Evolutionary conservation across 2,329 filamentous ascomycete species (phyloP).

Genomic region (Metarhizium brunneum): DNA sequence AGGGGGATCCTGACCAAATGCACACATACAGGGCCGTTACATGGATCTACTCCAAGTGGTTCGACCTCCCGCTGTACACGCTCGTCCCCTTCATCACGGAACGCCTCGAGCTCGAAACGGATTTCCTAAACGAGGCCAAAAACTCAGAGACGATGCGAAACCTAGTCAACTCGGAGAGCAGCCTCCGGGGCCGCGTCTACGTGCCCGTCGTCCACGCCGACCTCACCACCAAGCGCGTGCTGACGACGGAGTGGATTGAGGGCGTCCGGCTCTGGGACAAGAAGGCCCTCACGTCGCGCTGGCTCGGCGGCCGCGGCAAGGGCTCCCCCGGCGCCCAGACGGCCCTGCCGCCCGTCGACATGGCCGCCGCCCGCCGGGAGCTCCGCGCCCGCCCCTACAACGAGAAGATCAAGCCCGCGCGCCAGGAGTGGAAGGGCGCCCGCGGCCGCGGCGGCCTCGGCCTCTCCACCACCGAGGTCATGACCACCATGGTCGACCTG

Average conservation of each 20-base stretch:
- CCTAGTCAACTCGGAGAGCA: constrained; percentile 65
- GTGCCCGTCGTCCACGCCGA: constrained; percentile 79
- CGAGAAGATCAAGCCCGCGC: constrained; percentile 67
- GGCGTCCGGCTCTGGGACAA: constrained; percentile 91
- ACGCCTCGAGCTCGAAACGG: constrained; percentile 84
- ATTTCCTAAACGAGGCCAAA: constrained; percentile 84
- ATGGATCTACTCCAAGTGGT: constrained; percentile 74
- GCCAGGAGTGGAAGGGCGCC: constrained; percentile 66
- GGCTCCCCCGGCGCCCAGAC: constrained; percentile 72
- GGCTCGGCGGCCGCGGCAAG: constrained; percentile 67
- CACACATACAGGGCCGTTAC: constrained; percentile 56
- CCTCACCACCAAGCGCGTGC: constrained; percentile 70
- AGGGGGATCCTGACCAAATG: background rate
- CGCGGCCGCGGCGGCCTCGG: constrained; percentile 73
- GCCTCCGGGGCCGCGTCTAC: constrained; percentile 73
- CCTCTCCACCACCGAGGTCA: constrained; percentile 73
- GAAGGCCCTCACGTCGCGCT: constrained; percentile 63
- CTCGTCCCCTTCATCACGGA: constrained; percentile 90
- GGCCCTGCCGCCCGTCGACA: constrained; percentile 44
- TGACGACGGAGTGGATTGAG: constrained; percentile 98
- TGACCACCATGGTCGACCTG: constrained; percentile 93
- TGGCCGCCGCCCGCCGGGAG: constrained; percentile 33
- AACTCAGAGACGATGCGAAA: constrained; percentile 80
- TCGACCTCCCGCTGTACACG: constrained; percentile 86
- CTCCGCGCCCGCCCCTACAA: constrained; percentile 42